Evolutionary conservation across 1,284 basidiomycete genomes (phyloP).

Genomic region (Sporisorium reilianum): DNA sequence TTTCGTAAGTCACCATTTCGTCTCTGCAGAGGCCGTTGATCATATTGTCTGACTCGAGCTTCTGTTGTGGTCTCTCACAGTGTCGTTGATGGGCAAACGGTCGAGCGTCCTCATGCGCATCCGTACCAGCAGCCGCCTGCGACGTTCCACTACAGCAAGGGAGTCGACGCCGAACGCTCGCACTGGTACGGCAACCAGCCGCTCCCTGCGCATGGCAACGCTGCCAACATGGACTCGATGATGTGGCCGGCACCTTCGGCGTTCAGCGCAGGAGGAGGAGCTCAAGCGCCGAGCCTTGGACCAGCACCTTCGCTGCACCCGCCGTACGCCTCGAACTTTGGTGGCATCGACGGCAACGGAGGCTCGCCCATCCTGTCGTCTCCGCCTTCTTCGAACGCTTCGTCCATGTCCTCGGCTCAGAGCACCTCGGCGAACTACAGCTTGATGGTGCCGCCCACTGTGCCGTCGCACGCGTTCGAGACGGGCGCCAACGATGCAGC

Average conservation of each 20-base stretch:
- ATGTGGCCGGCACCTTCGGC: constrained; percentile 25
- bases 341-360: constrained; percentile 10
- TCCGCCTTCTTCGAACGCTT: constrained; percentile 37
- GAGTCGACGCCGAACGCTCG: constrained; percentile 12
- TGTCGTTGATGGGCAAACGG: constrained; percentile 22
- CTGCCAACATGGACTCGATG: constrained; percentile 11
- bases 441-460: constrained; percentile 37
- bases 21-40: background rate
- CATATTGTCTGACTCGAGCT: background rate
- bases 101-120: constrained; percentile 16
- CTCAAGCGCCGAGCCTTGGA: background rate
- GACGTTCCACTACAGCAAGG: constrained; percentile 34
- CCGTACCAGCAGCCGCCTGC: constrained; percentile 9
- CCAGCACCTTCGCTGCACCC: constrained; percentile 1
- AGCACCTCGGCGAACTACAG: constrained; percentile 17
- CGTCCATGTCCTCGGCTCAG: constrained; percentile 24
- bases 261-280: background rate
- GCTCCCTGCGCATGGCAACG: background rate
- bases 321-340: constrained; percentile 1
- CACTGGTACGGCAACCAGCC: constrained; percentile 20
- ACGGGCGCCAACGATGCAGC: background rate
- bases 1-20: constrained; percentile 28
- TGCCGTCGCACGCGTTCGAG: constrained; percentile 21
- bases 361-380: constrained; percentile 36
- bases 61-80: constrained; percentile 3